A percentile compares a stretch with the other conserved stretches of the same genome.
Evolutionary conservation across 306 rosid species (phyloP).

Genomic region (Lathyrus aphaca): DNA sequence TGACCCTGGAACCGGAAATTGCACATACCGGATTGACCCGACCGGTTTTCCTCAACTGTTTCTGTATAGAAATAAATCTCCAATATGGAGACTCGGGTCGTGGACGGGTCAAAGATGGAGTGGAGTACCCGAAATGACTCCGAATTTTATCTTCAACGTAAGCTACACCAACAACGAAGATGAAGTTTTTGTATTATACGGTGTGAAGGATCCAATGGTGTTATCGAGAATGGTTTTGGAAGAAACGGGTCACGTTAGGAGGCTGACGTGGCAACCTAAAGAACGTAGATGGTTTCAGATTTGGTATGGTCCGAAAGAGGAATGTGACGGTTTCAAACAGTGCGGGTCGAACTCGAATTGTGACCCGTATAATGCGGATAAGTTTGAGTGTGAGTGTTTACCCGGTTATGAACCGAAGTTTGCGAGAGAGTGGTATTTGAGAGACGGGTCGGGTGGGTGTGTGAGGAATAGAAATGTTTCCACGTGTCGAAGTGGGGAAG

Average conservation of each 20-base stretch:
- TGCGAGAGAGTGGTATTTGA: conserved; percentile 50
- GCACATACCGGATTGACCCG: conserved; percentile 40
- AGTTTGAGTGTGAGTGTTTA: conserved; percentile 43
- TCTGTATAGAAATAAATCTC: background rate
- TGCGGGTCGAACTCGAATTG: conserved; percentile 55
- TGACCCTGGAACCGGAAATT: conserved; percentile 47
- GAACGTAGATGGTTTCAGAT: conserved; percentile 49
- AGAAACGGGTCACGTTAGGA: conserved; percentile 42
- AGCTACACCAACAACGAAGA: conserved; percentile 6
- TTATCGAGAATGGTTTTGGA: conserved; percentile 47
- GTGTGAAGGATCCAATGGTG: conserved; percentile 32
- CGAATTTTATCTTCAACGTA: conserved; percentile 38
- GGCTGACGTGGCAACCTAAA: conserved; percentile 51
- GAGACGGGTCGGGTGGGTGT: conserved; percentile 74
- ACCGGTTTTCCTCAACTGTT: conserved; percentile 42
- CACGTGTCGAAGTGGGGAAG: conserved; percentile 69
- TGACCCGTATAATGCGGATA: conserved; percentile 41
- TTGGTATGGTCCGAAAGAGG: conserved; percentile 50
- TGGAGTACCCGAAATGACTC: conserved; percentile 55
- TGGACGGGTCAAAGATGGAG: conserved; percentile 54
- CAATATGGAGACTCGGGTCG: conserved; percentile 41
- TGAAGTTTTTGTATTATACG: conserved; percentile 41
- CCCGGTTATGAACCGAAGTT: conserved; percentile 51
- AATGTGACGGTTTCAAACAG: conserved; percentile 40
- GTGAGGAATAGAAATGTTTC: conserved; percentile 49